Base-by-base conservation (phyloP, 805 yeast genomes). In the Pichia sporocuriosa region DNA sequence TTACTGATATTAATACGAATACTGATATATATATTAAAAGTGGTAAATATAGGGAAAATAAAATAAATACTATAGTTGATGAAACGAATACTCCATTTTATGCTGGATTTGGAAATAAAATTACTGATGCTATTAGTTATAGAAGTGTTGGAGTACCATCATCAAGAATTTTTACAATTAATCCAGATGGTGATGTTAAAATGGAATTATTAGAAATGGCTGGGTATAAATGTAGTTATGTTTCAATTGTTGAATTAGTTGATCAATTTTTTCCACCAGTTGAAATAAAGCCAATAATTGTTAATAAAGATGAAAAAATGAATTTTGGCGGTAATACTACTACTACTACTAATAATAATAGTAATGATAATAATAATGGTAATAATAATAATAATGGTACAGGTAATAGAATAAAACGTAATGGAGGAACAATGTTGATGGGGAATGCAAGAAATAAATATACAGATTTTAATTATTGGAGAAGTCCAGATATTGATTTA, bases 241-340 rank as follows among this genome's bases (percentile, higher is more conserved):
- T 93, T 38, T 81, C 80, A 49, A 90, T 93, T 55, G 85, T 93
- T 34, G 97, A 93, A 59, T 70, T 93, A 41, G 97, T 93, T 11
- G 98, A 93, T 62, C 97, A 93, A 61, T 89, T 89, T 61, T 93
- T 93, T 72, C 98, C 98, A 8, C 96, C 97, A 0, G 83, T 78
- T 34, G 65, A 52, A 50, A 31, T 52, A 29, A n/a, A n/a, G n/a
- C n/a, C n/a, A n/a, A n/a, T n/a, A 10, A 13, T 16, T 9, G 19
- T 12, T 25, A 35, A 32, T 23, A n/a, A n/a, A n/a, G n/a, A n/a
- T n/a, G n/a, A n/a, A n/a, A n/a, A n/a, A n/a, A n/a, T n/a, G n/a
- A n/a, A n/a, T n/a, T n/a, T n/a, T n/a, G n/a, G n/a, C n/a, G n/a
- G n/a, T n/a, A n/a, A n/a, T n/a, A n/a, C n/a, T n/a, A n/a, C n/a